These are phyloP conservation scores for Leucaena leucocephala DNA, from an alignment of 306 rosid genomes.

Conservation along the genomic window DNA sequence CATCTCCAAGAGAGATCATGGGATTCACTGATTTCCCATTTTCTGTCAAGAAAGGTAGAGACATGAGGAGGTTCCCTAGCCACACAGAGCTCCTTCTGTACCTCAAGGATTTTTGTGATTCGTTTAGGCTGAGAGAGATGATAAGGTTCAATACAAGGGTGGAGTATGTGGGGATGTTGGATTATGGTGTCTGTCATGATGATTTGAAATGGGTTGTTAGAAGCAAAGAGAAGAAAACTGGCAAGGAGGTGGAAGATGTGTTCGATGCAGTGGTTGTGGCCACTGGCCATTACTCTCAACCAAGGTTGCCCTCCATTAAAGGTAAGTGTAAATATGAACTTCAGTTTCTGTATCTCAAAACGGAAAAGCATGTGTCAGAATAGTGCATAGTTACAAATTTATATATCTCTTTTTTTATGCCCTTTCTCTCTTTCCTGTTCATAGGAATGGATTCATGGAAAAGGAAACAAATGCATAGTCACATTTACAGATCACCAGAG, in stretches of 20 bases:
- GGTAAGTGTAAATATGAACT: slow-evolving; percentile 43
- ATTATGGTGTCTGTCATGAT: slow-evolving; percentile 49
- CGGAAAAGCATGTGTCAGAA: not conserved
- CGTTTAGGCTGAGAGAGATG: slow-evolving; percentile 71
- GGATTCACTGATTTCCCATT: slow-evolving; percentile 90
- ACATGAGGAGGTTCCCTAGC: slow-evolving; percentile 82
- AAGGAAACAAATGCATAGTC: slow-evolving; percentile 87
- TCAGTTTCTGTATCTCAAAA: not conserved
- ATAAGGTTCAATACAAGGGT: slow-evolving; percentile 83
- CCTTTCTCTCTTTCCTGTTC: not conserved
- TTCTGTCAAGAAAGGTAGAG: slow-evolving; percentile 73
- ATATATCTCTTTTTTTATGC: not conserved
- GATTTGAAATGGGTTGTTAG: slow-evolving; percentile 78
- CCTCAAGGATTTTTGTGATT: slow-evolving; percentile 70
- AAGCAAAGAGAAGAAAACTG: slow-evolving; percentile 54
- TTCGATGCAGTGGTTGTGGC: slow-evolving; percentile 96
- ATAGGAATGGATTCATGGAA: slow-evolving; percentile 90
- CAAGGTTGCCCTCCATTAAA: slow-evolving; percentile 74
- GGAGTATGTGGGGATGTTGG: slow-evolving; percentile 68
- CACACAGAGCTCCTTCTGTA: slow-evolving; percentile 70
- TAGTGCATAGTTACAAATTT: slow-evolving; percentile 10
- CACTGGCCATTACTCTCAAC: slow-evolving; percentile 83
- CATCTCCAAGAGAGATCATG: slow-evolving; percentile 84
- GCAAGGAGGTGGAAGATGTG: slow-evolving; percentile 57
- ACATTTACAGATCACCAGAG: slow-evolving; percentile 76